Evolutionary conservation across 2,329 filamentous ascomycete species (phyloP), one percentile per base, ranked within the genome.

Genomic region (Beauveria medogensis): DNA sequence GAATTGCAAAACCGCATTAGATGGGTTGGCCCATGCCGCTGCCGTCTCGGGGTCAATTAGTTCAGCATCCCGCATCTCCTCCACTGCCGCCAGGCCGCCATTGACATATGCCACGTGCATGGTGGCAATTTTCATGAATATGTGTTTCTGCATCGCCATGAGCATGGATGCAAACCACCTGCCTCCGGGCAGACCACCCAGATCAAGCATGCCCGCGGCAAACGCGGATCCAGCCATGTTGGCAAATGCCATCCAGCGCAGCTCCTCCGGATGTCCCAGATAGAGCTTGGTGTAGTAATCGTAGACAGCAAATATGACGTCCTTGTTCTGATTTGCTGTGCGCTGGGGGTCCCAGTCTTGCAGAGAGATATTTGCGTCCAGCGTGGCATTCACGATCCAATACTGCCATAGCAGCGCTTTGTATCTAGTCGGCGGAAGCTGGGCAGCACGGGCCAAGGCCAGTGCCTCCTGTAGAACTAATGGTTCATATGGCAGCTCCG

Each of bases 131-230:
- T 28, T 48, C 56, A 59, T 52, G 37, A 52, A 53, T 14, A 53
- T 59, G 47, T 59, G 56, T 20, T 59, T 59, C 20, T 59, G 56
- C 56, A 59, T 59, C n/a, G 56, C 56, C 56, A 46, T 59, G 12
- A 59, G 56, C 56, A 53, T 59, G 5, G 48, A 53, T 5, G 48
- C 40, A 53, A 24, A 59, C 56, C 56, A 53, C 6, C 24, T n/a
- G 6, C 48, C 40, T 12, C 47, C 55, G 2, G 37, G 55, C 46
- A 59, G 22, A 14, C 7, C 46, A 14, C 47, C 55, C 18, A 59
- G 18, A 24, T 59, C 55, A n/a, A 59, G 55, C 37, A 59, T 59
- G 37, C 55, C 55, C 2, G 37, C 55, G 5, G 55, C 47, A 12
- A 52, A 59, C n/a, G 47, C 55, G 6, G 55, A 59, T 3, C 55